Percentiles rank a stretch among this genome's conserved stretches.
phyloP scores from a whole-genome alignment of 352 stramenopile genomes.

The Globisporangium barbulae region DNA sequence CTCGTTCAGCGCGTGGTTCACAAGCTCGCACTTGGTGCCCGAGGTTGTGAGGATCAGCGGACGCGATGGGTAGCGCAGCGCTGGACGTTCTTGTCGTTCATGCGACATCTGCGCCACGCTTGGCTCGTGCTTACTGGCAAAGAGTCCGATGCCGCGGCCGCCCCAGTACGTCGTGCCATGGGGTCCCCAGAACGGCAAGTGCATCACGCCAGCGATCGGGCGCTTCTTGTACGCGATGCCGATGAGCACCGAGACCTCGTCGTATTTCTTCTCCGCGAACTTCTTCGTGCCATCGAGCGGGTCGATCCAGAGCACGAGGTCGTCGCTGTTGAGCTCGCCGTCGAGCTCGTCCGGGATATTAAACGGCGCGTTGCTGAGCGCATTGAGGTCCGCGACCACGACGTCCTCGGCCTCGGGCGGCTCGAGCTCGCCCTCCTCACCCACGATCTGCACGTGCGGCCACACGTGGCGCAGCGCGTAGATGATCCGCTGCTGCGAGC shows the following conservation, averaged over 20 bases:
- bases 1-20: conserved; percentile 35
- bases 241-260: conserved; percentile 78
- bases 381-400: conserved; percentile 39
- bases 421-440: conserved; percentile 68
- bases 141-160: conserved; percentile 50
- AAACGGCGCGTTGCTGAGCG: conserved; percentile 23
- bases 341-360: conserved; percentile 17
- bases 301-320: conserved; percentile 79
- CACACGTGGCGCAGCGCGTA: conserved; percentile 54
- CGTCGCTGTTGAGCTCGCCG: conserved; percentile 27
- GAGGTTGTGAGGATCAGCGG: conserved; percentile 53
- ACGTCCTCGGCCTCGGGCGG: conserved; percentile 39
- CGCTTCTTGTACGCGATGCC: conserved; percentile 66
- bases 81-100: conserved; percentile 20
- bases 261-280: conserved; percentile 65
- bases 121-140: conserved; percentile 33
- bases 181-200: conserved; percentile 58
- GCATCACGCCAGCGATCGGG: conserved; percentile 65
- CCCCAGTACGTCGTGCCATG: conserved; percentile 66
- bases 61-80: conserved; percentile 33
- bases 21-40: conserved; percentile 46
- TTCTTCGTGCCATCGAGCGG: conserved; percentile 78
- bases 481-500: conserved; percentile 71
- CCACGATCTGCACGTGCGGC: conserved; percentile 51
- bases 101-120: conserved; percentile 25